phyloP scores from a whole-genome alignment of 2,329 filamentous ascomycete genomes.

The Fusarium euwallaceae region DNA sequence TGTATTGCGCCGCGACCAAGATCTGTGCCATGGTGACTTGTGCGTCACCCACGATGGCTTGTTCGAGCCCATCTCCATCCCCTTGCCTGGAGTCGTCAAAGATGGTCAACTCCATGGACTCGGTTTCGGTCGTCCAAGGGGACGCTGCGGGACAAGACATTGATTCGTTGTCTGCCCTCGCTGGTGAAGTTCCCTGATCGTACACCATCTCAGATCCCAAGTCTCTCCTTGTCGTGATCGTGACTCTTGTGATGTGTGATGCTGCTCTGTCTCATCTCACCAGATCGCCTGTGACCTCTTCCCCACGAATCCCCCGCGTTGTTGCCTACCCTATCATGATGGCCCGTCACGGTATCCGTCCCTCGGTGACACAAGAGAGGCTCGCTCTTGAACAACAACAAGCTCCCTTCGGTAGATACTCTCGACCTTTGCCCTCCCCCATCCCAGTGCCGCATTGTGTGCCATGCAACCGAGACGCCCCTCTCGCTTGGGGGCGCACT shows the following conservation, averaged over 20 bases:
- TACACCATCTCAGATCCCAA: constrained; percentile 15
- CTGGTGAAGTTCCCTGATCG: constrained; percentile 13
- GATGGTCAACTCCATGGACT: constrained; percentile 19
- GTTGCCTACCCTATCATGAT: not conserved
- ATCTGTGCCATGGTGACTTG: constrained; percentile 20
- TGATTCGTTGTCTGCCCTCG: not conserved
- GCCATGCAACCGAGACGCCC: constrained; percentile 1
- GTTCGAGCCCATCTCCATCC: not conserved
- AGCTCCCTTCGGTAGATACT: constrained; percentile 35
- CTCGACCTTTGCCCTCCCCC: constrained; percentile 1
- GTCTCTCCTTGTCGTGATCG: not conserved
- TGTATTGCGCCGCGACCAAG: constrained; percentile 16
- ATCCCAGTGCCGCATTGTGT: constrained; percentile 9
- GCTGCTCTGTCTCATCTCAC: constrained; percentile 13
- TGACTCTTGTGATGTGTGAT: not conserved
- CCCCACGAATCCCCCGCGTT: not conserved
- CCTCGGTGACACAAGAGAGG: constrained; percentile 19
- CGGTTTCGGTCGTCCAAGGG: constrained; percentile 11
- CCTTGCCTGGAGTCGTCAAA: not conserved
- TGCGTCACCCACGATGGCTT: constrained; percentile 2
- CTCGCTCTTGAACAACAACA: constrained; percentile 11
- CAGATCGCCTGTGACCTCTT: constrained; percentile 7
- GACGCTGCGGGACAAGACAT: not conserved
- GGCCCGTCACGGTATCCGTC: not conserved
- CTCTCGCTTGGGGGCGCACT: constrained; percentile 5